phyloP scores from a whole-genome alignment of 116 monocot species.

The Cymodocea nodosa region DNA sequence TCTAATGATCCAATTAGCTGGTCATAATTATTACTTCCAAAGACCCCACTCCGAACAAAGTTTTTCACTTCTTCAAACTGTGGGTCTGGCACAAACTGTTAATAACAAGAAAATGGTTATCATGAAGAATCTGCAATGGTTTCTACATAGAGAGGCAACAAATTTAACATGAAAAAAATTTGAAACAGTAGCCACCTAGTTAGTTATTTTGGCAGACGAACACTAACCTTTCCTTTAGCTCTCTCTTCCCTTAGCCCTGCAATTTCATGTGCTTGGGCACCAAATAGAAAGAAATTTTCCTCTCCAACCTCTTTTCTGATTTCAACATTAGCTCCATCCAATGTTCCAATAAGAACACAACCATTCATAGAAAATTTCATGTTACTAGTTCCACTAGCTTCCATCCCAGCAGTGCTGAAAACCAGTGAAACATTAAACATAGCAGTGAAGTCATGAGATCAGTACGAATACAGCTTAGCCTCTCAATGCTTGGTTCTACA shows the following conservation, averaged over 20 bases:
- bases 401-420: constrained; percentile 97
- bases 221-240: constrained; percentile 75
- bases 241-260: constrained; percentile 74
- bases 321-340: constrained; percentile 98
- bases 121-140: not conserved
- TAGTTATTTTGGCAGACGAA: not conserved
- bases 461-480: too few relatives aligned
- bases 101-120: constrained; percentile 1
- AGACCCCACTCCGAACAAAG: constrained; percentile 73
- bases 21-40: constrained; percentile 58
- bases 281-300: constrained; percentile 97
- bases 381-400: constrained; percentile 97
- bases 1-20: constrained; percentile 82
- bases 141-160: not conserved
- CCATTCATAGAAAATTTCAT: constrained; percentile 99
- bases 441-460: too few relatives aligned
- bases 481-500: too few relatives aligned
- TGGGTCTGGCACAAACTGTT: constrained; percentile 87
- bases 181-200: not conserved
- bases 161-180: not conserved
- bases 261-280: constrained; percentile 90
- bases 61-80: constrained; percentile 88
- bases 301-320: constrained; percentile 95
- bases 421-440: not conserved
- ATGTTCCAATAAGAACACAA: constrained; percentile 90